Conservation (phyloP, 345 rosid species). For the Dovyalis caffra region DNA sequence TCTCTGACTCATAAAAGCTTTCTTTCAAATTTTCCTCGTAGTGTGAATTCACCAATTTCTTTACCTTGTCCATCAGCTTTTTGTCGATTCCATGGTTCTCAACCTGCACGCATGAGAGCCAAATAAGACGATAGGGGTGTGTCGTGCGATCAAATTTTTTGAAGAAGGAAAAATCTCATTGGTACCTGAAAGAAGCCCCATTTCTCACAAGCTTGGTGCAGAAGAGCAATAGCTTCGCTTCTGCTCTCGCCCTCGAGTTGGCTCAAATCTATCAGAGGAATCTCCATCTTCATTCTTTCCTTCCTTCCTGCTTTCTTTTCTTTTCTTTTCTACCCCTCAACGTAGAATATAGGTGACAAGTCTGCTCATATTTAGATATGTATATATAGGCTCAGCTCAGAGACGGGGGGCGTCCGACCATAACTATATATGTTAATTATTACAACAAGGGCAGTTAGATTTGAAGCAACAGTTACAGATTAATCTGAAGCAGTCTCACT, state of each 20-base stretch:
- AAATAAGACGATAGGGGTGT: neutral
- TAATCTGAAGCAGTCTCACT: neutral
- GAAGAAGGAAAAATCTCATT: neutral
- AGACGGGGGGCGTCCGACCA: neutral
- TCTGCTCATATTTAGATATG: too few species aligned
- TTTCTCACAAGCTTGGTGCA: conserved; percentile 79
- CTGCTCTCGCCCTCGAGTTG: conserved; percentile 63
- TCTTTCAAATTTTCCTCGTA: conserved; percentile 63
- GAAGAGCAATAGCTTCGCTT: conserved; percentile 59
- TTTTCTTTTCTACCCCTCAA: neutral
- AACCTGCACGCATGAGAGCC: conserved; percentile 59
- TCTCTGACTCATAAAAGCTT: conserved; percentile 64
- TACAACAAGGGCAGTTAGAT: too few species aligned
- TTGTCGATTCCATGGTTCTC: conserved; percentile 74
- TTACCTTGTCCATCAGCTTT: conserved; percentile 77
- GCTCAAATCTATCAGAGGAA: conserved; percentile 61
- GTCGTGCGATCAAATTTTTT: neutral
- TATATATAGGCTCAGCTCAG: conserved; percentile 1
- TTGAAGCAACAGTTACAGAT: too few species aligned
- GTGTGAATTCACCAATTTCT: conserved; percentile 57
- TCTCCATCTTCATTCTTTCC: conserved; percentile 42
- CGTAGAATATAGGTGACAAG: neutral
- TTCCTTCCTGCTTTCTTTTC: neutral
- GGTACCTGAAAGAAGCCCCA: conserved; percentile 88
- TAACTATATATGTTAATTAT: neutral